Base-by-base conservation (phyloP, 495 filamentous ascomycete genomes). In the Penicillium bovifimosum region DNA sequence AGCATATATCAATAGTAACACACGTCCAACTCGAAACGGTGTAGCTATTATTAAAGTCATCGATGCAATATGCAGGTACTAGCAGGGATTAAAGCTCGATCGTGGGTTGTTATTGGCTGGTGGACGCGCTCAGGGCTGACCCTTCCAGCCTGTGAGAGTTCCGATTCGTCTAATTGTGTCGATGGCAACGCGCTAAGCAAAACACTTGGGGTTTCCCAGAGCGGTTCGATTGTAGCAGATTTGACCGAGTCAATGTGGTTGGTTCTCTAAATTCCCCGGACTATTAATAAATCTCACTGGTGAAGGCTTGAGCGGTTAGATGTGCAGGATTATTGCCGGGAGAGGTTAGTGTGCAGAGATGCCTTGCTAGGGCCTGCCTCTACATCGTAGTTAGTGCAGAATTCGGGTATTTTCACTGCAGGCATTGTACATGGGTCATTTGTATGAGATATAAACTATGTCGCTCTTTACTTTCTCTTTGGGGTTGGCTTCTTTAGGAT, bases 281-380 rank as follows among this genome's bases (percentile, higher is more conserved):
- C 62, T 65, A 65, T 63, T 56, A 60, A 65, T 65, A 65, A 60
- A 36, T 43, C 34, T 41, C 10, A 35, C 42, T 26, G 34, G 35
- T 41, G 44, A 24, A 24, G 20, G 41, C 44, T 35, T 54, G 42
- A 45, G 66, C 64, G 61, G 54, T 56, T 61, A 56, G 55, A 59
- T 60, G 41, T 53, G 48, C 59, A 55, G 50, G 27, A 50, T 55
- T 31, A 61, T 55, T 65, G 51, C 65, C 63, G 27, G 45, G 53
- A 49, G 27, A 29, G 53, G 60, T 56, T 70, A 67, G 67, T 56
- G 39, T 72, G 67, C 65, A 62, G 35, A 32, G 51, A 41, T 40
- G 10, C 35, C 28, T 41, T 54, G 35, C 42, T 52, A 31, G 20
- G n/a, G 17, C 38, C 17, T 28, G 2, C 13, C 4, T 24, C 20